A percentile compares a stretch with the other conserved stretches of the same genome.
Evolutionary conservation across 2,329 filamentous ascomycete genomes (phyloP).

Genomic region (Colletotrichum melonis): DNA sequence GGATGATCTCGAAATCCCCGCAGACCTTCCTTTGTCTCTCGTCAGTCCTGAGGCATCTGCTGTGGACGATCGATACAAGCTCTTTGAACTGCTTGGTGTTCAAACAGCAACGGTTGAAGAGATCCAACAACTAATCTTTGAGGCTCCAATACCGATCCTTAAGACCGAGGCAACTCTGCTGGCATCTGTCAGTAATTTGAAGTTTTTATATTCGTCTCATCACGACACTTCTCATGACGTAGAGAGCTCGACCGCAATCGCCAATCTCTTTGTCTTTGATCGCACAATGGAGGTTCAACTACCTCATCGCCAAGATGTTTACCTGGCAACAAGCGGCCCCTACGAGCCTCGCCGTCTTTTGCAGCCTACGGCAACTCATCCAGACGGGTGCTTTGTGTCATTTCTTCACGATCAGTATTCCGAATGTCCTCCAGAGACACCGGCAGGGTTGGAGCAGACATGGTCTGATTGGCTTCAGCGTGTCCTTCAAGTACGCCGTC

Average conservation of each 20-base stretch:
- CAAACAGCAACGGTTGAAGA: neutral
- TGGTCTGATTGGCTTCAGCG: neutral
- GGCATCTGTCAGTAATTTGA: neutral
- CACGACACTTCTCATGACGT: no score
- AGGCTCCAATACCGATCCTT: neutral
- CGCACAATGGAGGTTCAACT: neutral
- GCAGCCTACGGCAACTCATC: fast-evolving
- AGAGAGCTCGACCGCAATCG: fast-evolving
- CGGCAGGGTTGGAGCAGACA: neutral
- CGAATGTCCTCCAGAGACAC: neutral
- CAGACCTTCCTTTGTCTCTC: neutral
- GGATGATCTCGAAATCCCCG: neutral
- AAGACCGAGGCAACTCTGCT: neutral
- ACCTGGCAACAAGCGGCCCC: neutral
- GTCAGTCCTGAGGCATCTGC: neutral
- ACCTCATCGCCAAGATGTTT: neutral
- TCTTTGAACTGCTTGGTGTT: neutral
- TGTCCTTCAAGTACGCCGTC: neutral
- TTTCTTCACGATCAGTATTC: neutral
- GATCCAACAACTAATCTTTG: neutral
- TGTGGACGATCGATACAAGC: neutral
- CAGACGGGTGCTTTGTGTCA: neutral
- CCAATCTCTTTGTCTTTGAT: neutral
- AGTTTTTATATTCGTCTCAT: neutral
- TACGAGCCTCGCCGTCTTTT: neutral